Base-by-base conservation (phyloP, 2,329 filamentous ascomycete genomes). In the Neofusicoccum cordaticola region DNA sequence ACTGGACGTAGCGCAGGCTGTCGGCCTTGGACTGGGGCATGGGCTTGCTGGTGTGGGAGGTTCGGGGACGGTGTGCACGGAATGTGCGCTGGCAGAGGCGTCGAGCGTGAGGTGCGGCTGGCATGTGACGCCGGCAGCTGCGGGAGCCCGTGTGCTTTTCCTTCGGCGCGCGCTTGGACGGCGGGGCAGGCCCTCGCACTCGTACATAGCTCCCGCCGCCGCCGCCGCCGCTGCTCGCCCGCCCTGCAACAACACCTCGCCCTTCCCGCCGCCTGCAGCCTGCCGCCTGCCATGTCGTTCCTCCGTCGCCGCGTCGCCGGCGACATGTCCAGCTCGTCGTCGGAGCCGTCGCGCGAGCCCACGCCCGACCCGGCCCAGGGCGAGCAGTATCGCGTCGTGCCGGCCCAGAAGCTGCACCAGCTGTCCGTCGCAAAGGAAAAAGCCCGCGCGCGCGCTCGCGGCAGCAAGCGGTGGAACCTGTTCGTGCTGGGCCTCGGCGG, bases 401-500 rank as follows among this genome's bases (percentile, higher is more conserved):
- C 83, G 9, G 79, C 80, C 7, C 78, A 81, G 65, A 82, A 82
- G 69, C 77, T 85, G 45, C 72, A 81, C 61, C 77, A 79, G 67
- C 73, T 81, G 65, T 73, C 72, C 17, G 67, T 67, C 63, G 65
- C 65, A 70, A 72, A 63, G 70, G 27, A 60, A 15, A 60, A 60
- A 41, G 56, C 56, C 31, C 42, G 42, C 42, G 11, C 13, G 15
- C 35, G 13, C 50, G 50, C 17, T 41, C 37, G 50, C 17, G 77
- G 70, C 27, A 79, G 72, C 63, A 96, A 94, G 79, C 86, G 91
- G 70, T 87, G 89, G 67, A 91, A 87, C 77, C 88, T 89, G 2
- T 87, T 96, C 72, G 90, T 97, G 34, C 98, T 99, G 77, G 81
- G 89, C 9, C 83, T 99, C 19, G 95, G 95, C 37, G 92, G 93